Evolutionary conservation across 345 rosid genomes (phyloP).

Genomic region (Hibiscus syriacus): DNA sequence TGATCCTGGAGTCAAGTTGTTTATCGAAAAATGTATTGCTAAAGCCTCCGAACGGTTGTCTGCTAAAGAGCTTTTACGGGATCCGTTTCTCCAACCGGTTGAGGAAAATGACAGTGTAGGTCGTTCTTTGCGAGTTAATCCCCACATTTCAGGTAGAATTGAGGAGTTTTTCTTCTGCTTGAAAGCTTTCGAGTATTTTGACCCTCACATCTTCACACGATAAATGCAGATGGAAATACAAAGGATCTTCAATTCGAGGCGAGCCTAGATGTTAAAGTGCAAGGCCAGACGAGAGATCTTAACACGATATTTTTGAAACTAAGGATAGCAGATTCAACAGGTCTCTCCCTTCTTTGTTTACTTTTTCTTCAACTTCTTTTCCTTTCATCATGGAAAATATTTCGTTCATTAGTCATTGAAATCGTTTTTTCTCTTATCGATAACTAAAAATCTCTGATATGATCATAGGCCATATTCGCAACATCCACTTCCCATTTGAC

Average conservation of each 20-base stretch:
- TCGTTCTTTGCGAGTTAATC: slow-evolving; percentile 21
- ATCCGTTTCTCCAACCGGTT: slow-evolving; percentile 64
- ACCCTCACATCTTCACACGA: slow-evolving; percentile 4
- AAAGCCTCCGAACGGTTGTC: slow-evolving; percentile 63
- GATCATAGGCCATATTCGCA: slow-evolving; percentile 60
- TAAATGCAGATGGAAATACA: slow-evolving; percentile 29
- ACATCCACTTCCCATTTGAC: slow-evolving; percentile 95
- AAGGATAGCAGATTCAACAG: slow-evolving; percentile 76
- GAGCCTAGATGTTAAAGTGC: slow-evolving; percentile 54
- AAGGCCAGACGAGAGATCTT: slow-evolving; percentile 74
- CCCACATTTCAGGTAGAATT: slow-evolving; percentile 31
- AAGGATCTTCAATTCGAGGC: slow-evolving; percentile 29
- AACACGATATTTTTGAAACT: slow-evolving; percentile 82
- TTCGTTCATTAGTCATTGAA: background rate
- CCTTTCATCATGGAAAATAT: background rate
- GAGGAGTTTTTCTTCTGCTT: background rate
- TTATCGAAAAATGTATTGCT: slow-evolving; percentile 88
- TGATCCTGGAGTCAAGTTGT: slow-evolving; percentile 58
- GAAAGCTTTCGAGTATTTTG: slow-evolving; percentile 1
- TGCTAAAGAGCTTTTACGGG: slow-evolving; percentile 79
- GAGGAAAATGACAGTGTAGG: slow-evolving; percentile 42
- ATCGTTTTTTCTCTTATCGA: background rate
- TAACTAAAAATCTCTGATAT: background rate
- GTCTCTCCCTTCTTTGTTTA: slow-evolving; percentile 20
- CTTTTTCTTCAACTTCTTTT: background rate